Conservation (phyloP, 2,329 filamentous ascomycete genomes). For the Paramyrothecium roridum region DNA sequence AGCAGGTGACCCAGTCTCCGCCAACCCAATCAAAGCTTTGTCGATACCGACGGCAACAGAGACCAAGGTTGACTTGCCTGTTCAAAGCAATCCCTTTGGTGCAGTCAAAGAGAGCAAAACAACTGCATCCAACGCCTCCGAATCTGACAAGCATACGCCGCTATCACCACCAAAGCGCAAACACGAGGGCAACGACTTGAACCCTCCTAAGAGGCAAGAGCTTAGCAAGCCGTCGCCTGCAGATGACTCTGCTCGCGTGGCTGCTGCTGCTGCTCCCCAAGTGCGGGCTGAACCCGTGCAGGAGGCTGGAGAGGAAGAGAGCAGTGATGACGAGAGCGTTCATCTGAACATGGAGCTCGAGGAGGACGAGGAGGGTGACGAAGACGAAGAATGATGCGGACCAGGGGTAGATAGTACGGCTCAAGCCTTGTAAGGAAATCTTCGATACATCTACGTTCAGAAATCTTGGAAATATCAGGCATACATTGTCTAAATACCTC, state of each 20-base stretch:
- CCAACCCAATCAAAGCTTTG: slow-evolving; percentile 14
- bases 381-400: slow-evolving; percentile 12
- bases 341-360: slow-evolving; percentile 60
- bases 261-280: slow-evolving; percentile 6
- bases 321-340: slow-evolving; percentile 49
- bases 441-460: too few relatives aligned
- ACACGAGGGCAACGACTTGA: slow-evolving; percentile 30
- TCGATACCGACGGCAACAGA: slow-evolving; percentile 13
- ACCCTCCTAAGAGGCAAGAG: slow-evolving; percentile 37
- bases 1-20: not conserved
- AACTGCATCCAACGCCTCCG: slow-evolving; percentile 8
- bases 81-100: slow-evolving; percentile 33
- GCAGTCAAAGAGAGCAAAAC: slow-evolving; percentile 14
- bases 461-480: too few relatives aligned
- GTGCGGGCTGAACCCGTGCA: slow-evolving; percentile 9
- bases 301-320: slow-evolving; percentile 19
- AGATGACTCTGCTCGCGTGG: slow-evolving; percentile 4
- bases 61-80: slow-evolving; percentile 18
- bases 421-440: not conserved
- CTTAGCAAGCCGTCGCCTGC: slow-evolving; percentile 24
- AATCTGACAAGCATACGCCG: slow-evolving; percentile 9
- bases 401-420: not conserved
- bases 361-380: slow-evolving; percentile 39
- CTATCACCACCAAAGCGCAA: slow-evolving; percentile 31
- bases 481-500: not conserved